Base-by-base conservation (phyloP, 139 green algal species). In the Penium margaritaceum region DNA sequence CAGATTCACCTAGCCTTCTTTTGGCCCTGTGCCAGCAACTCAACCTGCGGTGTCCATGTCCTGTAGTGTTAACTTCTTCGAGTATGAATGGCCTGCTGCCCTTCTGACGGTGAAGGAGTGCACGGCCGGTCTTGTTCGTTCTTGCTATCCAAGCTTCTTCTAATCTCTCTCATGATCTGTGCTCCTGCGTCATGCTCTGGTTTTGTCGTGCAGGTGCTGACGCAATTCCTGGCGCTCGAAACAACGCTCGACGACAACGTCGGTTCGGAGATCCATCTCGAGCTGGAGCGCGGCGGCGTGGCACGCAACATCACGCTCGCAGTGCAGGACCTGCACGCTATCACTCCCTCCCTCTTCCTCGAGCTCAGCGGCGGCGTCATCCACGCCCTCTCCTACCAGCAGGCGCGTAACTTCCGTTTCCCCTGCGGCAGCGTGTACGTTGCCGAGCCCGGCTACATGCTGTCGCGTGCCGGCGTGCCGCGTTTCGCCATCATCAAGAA, bases 351-450 rank as follows among this genome's bases (percentile, higher is more conserved):
- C 34, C 24, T 12, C 33, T 88, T 96, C 53, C 78, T 96, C 39
- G 90, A 96, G 73, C 41, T 95, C 24, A 84, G 69, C 21, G 91
- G 89, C 9, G 88, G 85, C 36, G 75, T 73, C 1, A 64, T 96
- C 29, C 90, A 96, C 68, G 82, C 85, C 9, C 86, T 96, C 3
- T 87, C 71, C 73, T 96, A 96, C 84, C 91, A 96, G 85, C 88
- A 91, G 74, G 78, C 78, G 36, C 66, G 78, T 32, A 95, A 95
- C 85, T 88, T 91, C 81, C 75, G 74, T 3, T 65, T 83, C 14
- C 57, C 9, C 55, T 85, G 67, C 0, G 70, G 66, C 30, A 79
- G 87, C 78, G 87, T 95, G 7, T 95, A 95, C 57, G 87, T 96
- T 24, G 88, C 91, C 30, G 90, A 96, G 64, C 79, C 87, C 2